These are phyloP conservation scores for Talaromyces liani DNA, from an alignment of 495 filamentous ascomycete species.

Conservation along the genomic window DNA sequence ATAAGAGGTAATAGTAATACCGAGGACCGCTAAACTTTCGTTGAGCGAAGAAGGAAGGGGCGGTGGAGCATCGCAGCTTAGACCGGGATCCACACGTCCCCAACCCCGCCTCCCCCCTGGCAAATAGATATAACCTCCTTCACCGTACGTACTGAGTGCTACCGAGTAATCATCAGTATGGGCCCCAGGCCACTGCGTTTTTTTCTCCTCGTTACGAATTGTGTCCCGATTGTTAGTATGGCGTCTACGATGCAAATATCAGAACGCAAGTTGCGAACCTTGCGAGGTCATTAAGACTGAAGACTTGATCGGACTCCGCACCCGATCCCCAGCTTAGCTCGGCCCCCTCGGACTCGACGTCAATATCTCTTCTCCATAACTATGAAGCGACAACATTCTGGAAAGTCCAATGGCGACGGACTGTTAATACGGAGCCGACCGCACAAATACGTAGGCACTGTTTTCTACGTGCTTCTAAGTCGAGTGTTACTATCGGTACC, in stretches of 20 bases:
- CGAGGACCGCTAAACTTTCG: not conserved
- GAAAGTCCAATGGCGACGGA: not conserved
- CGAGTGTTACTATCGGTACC: too few species aligned
- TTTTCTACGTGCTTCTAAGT: not conserved
- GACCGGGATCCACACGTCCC: not conserved
- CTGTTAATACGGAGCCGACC: not conserved
- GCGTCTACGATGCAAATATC: not conserved
- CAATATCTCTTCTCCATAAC: not conserved
- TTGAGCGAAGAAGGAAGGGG: slow-evolving; percentile 8
- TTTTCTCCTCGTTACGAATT: not conserved
- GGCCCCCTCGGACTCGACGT: not conserved
- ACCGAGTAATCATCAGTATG: not conserved
- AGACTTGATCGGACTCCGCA: not conserved
- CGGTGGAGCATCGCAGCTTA: slow-evolving; percentile 11
- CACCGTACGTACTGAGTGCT: not conserved
- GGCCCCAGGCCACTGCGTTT: not conserved
- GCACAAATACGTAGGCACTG: not conserved
- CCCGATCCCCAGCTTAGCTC: not conserved
- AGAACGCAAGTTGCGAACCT: not conserved
- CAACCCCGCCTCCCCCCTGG: not conserved
- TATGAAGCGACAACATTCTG: not conserved
- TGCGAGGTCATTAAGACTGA: too few species aligned
- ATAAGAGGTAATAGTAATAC: not conserved
- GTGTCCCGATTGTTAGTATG: not conserved
- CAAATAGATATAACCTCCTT: not conserved